Base-by-base conservation (phyloP, 441 rosid genomes). In the Erysimum cheiri region DNA sequence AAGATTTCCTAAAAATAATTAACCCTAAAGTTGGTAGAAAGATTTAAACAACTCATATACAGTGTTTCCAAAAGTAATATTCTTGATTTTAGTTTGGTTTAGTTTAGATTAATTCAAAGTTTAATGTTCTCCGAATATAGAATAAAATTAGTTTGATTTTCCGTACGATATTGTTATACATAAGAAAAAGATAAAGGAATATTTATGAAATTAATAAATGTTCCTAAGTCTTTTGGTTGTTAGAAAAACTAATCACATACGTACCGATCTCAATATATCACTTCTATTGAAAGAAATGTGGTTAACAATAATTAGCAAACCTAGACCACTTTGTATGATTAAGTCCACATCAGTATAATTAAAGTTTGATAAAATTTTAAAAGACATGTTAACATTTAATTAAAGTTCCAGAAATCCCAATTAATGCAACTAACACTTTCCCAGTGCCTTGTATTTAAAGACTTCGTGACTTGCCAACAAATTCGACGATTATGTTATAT, bases 401-500 rank as follows among this genome's bases (percentile, higher is more conserved):
- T 32, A 36, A 26, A 8, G 15, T 49, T 29, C 12, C 60, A 58
- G 10, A 36, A 58, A 47, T 4, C 59, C 36, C 9, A 60, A 50
- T 31, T 39, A 60, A 39, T 39, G 59, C 7, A 61, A 3, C 55
- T 40, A 58, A 31, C 61, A n/a, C 14, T 46, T 72, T 36, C 9
- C 8, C 4, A 35, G 32, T 55, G 52, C 4, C 58, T 64, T 57
- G 3, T 48, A 47, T n/a, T 64, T 50, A 57, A 72, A 64, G 52
- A 49, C 32, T 39, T 49, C 1, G 5, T 57, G 67, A 65, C 39
- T 48, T 57, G 60, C 60, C 60, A 65, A 40, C 77, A 39, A 64
- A 60, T 44, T 31, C 17, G 3, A 31, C 29, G 39, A 29, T 14
- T 11, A 43, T 6, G 26, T 28, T 58, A 0, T 9, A 8, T 44